Evolutionary conservation across 768 basidiomycete species (phyloP).

Genomic region (Suillus variegatus): DNA sequence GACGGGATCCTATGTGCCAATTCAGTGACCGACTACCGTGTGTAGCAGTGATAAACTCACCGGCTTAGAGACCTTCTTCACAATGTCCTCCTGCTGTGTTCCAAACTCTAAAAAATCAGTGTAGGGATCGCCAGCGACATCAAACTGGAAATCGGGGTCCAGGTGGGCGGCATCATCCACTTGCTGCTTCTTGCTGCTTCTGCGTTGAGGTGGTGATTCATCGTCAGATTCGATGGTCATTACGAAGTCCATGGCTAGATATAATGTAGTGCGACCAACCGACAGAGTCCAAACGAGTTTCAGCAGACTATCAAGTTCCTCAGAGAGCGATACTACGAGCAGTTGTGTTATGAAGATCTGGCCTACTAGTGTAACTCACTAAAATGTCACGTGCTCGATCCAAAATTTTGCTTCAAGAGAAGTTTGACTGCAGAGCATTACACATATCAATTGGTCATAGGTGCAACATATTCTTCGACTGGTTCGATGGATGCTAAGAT

Average conservation of each 20-base stretch:
- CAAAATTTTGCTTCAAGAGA: background rate
- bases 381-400: background rate
- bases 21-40: conserved; percentile 4
- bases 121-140: conserved; percentile 72
- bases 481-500: background rate
- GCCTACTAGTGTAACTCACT: background rate
- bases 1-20: conserved; percentile 59
- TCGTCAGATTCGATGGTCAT: conserved; percentile 84
- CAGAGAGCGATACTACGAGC: background rate
- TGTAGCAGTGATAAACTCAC: conserved; percentile 39
- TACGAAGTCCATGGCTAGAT: conserved; percentile 57
- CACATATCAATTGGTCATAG: background rate
- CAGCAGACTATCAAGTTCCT: background rate
- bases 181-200: conserved; percentile 24
- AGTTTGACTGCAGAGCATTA: background rate
- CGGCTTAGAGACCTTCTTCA: conserved; percentile 62
- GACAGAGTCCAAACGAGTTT: background rate
- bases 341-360: background rate
- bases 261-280: background rate
- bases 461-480: background rate
- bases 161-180: conserved; percentile 60
- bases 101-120: conserved; percentile 49
- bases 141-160: conserved; percentile 84
- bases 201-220: conserved; percentile 45
- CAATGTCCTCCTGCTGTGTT: conserved; percentile 50